A percentile compares a stretch with the other conserved stretches of the same genome.
These are phyloP conservation scores for Globisporangium polare DNA, from an alignment of 352 stramenopile species.

Conservation along the genomic window DNA sequence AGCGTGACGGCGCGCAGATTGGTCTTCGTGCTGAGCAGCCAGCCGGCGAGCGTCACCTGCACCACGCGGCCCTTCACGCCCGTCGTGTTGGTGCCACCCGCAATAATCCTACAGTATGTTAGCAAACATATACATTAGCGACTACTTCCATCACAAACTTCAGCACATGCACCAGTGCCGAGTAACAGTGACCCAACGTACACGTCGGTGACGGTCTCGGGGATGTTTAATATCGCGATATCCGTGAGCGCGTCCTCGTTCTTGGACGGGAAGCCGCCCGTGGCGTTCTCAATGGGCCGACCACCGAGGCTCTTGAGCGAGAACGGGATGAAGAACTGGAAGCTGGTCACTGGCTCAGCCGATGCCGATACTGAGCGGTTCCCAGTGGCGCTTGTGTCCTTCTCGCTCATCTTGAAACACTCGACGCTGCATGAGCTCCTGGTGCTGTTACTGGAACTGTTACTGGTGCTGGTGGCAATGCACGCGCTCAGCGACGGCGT, in stretches of 20 bases:
- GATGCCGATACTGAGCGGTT: background rate
- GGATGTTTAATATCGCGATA: slow-evolving; percentile 10
- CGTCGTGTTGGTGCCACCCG: slow-evolving; percentile 11
- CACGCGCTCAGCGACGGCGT: slow-evolving; percentile 9
- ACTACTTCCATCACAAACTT: background rate
- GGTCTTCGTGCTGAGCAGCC: slow-evolving; percentile 11
- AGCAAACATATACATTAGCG: background rate
- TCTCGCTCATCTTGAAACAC: slow-evolving; percentile 13
- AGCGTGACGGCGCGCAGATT: slow-evolving; percentile 12
- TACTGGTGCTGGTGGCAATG: background rate
- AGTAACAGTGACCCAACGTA: background rate
- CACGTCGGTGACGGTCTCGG: slow-evolving; percentile 3
- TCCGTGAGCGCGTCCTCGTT: slow-evolving; percentile 15
- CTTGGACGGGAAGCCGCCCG: slow-evolving; percentile 8
- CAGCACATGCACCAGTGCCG: background rate
- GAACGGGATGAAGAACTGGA: slow-evolving; percentile 17
- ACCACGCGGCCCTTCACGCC: slow-evolving; percentile 12
- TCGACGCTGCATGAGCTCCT: slow-evolving; percentile 8
- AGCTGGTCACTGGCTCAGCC: background rate
- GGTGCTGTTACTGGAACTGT: background rate
- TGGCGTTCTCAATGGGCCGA: slow-evolving; percentile 9
- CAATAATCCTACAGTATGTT: background rate
- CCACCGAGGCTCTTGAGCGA: slow-evolving; percentile 6
- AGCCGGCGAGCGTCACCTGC: slow-evolving; percentile 7
- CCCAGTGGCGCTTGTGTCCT: background rate